Base-by-base conservation (phyloP, 73 alveolate genomes). In the Paramecium caudatum region DNA sequence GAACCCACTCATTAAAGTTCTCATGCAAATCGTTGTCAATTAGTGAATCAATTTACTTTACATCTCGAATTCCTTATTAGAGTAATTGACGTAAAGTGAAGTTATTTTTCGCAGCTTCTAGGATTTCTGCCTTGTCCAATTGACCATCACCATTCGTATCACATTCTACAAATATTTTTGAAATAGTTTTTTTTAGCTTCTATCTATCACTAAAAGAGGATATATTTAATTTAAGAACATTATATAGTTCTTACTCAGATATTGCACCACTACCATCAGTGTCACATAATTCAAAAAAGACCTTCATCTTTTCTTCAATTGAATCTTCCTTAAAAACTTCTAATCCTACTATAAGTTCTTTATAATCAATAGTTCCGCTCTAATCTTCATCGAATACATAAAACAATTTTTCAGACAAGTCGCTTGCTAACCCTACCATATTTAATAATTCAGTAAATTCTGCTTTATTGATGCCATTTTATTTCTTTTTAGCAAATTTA, bases 261-360 rank as follows among this genome's bases (percentile, higher is more conserved):
- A 95, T 94, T 16, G 94, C 63, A 23, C 98, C 98, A 61, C 92
- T 82, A 7, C 93, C 92, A 62, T 94, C 97, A 47, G 92, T 95
- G 91, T 95, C 98, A 92, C 98, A 95, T 39, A 95, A 47, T 16
- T 95, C 98, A 85, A 95, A 94, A 47, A 95, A 95, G n/a, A 92
- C 98, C 37, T 90, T 96, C 47, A 95, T 82, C 55, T 95, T 95
- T 45, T 95, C 98, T 46, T 93, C 92, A 10, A 95, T 92, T 0
- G 93, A 91, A 62, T 90, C 94, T 90, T 94, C 95, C 61, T 94
- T 93, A 46, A 95, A 87, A 94, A 95, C 91, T 48, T 95, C 98
- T 33, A 95, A 63, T 12, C 97, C 98, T 7, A 95, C 93, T 25
- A 94, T 94, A 16, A 95, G 37, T 80, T 95, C 98, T 68, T 92